Evolutionary conservation across 352 stramenopile species (phyloP).

Genomic region (Phytophthora fragariae): DNA sequence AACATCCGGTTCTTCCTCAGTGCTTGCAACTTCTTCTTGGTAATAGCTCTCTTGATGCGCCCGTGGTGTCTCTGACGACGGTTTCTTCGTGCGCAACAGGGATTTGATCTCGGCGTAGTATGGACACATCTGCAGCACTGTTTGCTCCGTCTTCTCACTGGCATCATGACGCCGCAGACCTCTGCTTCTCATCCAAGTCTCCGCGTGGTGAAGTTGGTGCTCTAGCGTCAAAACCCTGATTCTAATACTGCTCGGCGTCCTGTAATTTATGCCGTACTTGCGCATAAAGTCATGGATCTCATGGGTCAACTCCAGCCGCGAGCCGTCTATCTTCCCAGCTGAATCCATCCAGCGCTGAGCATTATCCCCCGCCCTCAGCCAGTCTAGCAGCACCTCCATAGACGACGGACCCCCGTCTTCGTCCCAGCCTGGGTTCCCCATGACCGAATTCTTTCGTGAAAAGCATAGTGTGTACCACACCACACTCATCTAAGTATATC

Average conservation of each 20-base stretch:
- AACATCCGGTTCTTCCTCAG: neutral
- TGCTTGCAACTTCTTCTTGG: neutral
- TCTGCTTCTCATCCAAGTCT: slow-evolving; percentile 3
- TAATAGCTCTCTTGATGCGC: neutral
- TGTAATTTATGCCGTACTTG: neutral
- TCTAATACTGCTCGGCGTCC: neutral
- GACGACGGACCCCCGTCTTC: slow-evolving; percentile 22
- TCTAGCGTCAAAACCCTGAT: neutral
- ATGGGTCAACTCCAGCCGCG: neutral
- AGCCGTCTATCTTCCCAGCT: neutral
- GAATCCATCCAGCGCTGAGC: neutral
- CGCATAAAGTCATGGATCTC: slow-evolving; percentile 1
- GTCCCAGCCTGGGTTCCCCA: slow-evolving; percentile 16
- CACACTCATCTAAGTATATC: neutral
- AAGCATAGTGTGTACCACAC: slow-evolving; percentile 9
- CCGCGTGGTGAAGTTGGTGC: neutral
- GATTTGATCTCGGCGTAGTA: slow-evolving; percentile 3
- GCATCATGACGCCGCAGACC: neutral
- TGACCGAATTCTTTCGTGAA: neutral
- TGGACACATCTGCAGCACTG: slow-evolving; percentile 15
- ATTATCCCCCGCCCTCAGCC: slow-evolving; percentile 1
- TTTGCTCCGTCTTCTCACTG: neutral
- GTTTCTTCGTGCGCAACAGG: neutral
- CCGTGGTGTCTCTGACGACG: neutral
- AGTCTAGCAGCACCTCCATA: slow-evolving; percentile 16